phyloP scores from a whole-genome alignment of 768 basidiomycete genomes.

The Termitomyces sp. region DNA sequence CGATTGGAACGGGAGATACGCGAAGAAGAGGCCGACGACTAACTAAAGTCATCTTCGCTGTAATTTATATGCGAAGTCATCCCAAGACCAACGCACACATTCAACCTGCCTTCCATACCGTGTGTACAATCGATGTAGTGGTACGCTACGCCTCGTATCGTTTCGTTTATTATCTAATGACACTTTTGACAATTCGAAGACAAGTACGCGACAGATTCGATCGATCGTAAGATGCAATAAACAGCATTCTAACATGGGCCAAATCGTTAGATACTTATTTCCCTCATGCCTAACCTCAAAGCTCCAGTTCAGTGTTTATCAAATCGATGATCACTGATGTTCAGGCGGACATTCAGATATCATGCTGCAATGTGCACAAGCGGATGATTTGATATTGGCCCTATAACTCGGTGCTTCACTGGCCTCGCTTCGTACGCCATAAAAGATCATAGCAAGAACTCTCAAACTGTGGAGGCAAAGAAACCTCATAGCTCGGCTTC shows the following conservation, averaged over 20 bases:
- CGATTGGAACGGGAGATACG: slow-evolving; percentile 72
- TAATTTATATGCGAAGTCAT: not conserved
- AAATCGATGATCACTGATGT: not conserved
- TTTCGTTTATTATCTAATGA: not conserved
- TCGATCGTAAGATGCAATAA: not conserved
- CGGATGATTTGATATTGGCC: no score
- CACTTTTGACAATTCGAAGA: not conserved
- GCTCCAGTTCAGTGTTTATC: no score
- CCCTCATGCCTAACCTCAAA: no score
- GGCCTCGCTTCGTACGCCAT: no score
- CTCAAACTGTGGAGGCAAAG: not conserved
- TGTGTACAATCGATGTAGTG: not conserved
- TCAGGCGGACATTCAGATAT: not conserved
- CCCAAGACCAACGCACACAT: not conserved
- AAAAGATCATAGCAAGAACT: not conserved
- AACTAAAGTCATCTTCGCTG: not conserved
- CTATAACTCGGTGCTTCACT: no score
- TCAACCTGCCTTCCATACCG: no score
- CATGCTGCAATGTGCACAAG: no score
- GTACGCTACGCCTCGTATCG: not conserved
- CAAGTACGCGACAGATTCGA: not conserved
- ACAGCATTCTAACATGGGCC: not conserved
- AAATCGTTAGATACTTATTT: not conserved
- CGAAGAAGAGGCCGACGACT: slow-evolving; percentile 55
- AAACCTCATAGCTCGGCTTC: not conserved